Conservation (phyloP, 202 grass and related monocot genomes). For the Bolboschoenoplectus hybrid region DNA sequence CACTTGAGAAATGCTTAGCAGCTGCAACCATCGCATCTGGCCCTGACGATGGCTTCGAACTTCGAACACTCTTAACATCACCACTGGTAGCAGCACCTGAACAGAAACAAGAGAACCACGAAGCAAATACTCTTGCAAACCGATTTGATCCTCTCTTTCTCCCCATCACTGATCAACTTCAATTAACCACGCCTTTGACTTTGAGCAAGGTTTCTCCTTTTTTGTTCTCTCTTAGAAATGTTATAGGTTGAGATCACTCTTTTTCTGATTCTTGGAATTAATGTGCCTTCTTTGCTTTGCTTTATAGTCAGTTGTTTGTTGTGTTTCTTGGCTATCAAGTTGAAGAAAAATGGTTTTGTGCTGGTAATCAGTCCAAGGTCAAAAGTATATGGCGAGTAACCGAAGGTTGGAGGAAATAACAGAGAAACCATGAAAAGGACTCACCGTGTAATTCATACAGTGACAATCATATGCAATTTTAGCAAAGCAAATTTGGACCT, state of each 20-base stretch:
- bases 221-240: background rate
- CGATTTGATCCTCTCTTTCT: background rate
- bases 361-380: background rate
- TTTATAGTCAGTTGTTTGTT: constrained; percentile 30
- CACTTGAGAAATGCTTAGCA: constrained; percentile 47
- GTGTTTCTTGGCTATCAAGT: constrained; percentile 31
- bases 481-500: background rate
- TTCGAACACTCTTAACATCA: background rate
- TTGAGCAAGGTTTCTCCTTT: background rate
- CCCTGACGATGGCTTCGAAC: background rate
- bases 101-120: constrained; percentile 47
- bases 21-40: constrained; percentile 42
- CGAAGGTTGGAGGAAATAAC: background rate
- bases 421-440: background rate
- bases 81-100: background rate
- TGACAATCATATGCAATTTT: background rate
- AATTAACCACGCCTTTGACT: background rate
- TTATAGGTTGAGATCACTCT: background rate
- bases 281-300: constrained; percentile 4
- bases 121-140: constrained; percentile 29
- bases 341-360: background rate
- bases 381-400: background rate
- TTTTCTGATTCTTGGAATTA: constrained; percentile 3
- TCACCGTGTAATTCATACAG: background rate
- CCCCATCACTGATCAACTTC: constrained; percentile 5